phyloP scores from a whole-genome alignment of 2,329 filamentous ascomycete species.

The Trichoderma brevicompactum region DNA sequence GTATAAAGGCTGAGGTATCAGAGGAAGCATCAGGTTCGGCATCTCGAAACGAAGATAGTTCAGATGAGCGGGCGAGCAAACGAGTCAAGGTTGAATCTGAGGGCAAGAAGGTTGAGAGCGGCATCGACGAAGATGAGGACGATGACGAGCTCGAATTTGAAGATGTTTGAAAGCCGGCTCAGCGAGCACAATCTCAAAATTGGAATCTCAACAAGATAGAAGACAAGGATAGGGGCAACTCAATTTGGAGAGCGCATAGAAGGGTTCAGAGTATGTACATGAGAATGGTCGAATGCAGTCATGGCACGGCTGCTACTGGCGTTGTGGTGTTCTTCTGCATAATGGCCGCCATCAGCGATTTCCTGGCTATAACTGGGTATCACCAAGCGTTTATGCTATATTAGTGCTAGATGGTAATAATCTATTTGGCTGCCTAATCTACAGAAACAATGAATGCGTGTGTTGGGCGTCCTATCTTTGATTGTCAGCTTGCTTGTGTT shows the following conservation, averaged over 20 bases:
- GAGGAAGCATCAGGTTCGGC: slow-evolving; percentile 32
- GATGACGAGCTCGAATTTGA: slow-evolving; percentile 64
- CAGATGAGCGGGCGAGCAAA: slow-evolving; percentile 58
- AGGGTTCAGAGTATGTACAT: not conserved
- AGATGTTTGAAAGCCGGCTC: slow-evolving; percentile 49
- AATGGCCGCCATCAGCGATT: not conserved
- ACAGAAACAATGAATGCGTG: not conserved
- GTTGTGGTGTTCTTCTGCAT: no score
- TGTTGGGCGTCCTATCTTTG: not conserved
- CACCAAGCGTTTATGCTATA: not conserved
- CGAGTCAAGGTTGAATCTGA: slow-evolving; percentile 62
- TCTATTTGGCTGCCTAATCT: not conserved
- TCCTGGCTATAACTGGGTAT: not conserved
- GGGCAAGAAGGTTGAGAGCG: slow-evolving; percentile 50
- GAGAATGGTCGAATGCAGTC: no score
- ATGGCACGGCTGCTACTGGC: no score
- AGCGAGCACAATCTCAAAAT: not conserved
- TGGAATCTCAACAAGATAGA: not conserved
- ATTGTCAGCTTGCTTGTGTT: not conserved
- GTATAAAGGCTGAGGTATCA: slow-evolving; percentile 44
- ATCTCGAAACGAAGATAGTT: slow-evolving; percentile 35
- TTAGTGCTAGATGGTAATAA: not conserved
- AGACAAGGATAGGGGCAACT: not conserved
- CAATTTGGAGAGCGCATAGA: not conserved
- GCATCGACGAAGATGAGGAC: slow-evolving; percentile 52